Evolutionary conservation across 371 early-diverging fungal genomes (phyloP), one percentile per base, ranked within the genome.

Genomic region (Nematocida sp.): DNA sequence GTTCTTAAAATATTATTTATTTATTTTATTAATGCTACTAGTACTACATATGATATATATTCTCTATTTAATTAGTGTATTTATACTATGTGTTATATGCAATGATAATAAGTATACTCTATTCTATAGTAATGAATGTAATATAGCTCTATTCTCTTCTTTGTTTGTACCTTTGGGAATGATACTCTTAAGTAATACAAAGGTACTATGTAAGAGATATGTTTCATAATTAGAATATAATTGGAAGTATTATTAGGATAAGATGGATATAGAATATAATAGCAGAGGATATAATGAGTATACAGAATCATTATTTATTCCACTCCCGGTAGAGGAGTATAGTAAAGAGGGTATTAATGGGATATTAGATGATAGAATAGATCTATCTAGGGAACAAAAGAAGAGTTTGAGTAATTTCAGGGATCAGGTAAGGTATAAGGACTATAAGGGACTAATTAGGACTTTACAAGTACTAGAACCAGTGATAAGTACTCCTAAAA

Each of bases 391-490:
- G 35, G 74, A 70, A 2, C 74, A 70, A 11, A 70, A 70, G 38
- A 70, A 70, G 37, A 61, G 60, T 4, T 49, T 70, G 13, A 38
- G 37, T n/a, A 70, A 70, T 38, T 70, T 70, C 49, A 38, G 74
- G 55, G 74, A 70, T 23, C 74, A 70, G 31, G 61, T 70, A 9
- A 70, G 74, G 43, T 70, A 70, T 32, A 70, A 70, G 47, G 74
- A 70, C 61, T 70, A 70, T 32, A 70, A 70, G 35, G 74, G 74
- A 23, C 61, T 70, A 5, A 37, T 70, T 21, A 57, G 29, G 21
- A 70, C 74, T 2, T 53, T 70, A 4, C 32, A 57, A 21, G 23
- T 21, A 19, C 35, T 70, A 9, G 74, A 70, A 29, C 21, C 27
- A 1, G 11, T 70, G 5, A 46, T 60, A 3, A 46, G 13, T 29